Evolutionary conservation across 345 rosid species (phyloP).

Genomic region (Nasturtium officinale): DNA sequence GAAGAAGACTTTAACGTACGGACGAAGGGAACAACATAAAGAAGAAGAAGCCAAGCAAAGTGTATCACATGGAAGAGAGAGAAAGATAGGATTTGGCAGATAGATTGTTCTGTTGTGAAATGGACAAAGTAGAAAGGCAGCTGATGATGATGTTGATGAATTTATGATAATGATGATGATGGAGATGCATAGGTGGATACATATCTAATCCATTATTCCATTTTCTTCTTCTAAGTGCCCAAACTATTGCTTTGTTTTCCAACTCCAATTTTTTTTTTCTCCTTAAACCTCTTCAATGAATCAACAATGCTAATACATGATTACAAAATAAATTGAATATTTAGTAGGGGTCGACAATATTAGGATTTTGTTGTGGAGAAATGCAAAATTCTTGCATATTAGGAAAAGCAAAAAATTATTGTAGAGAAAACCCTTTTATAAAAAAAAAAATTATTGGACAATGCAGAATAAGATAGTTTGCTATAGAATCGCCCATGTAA

Average conservation of each 20-base stretch:
- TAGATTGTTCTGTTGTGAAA: conserved; percentile 53
- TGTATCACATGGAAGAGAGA: conserved; percentile 43
- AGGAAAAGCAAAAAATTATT: too few relatives aligned
- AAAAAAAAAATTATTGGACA: too few relatives aligned
- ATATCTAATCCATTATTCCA: conserved; percentile 38
- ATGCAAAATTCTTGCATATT: background rate
- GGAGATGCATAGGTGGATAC: conserved; percentile 31
- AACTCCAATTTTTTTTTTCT: background rate
- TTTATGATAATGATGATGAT: conserved; percentile 13
- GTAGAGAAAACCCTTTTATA: too few relatives aligned
- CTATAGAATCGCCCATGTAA: too few relatives aligned
- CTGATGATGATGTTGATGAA: conserved; percentile 40
- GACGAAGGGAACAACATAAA: conserved; percentile 34
- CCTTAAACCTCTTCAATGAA: conserved; percentile 4
- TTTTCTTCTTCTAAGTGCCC: conserved; percentile 13
- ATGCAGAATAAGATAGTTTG: too few relatives aligned
- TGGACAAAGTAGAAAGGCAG: conserved; percentile 67
- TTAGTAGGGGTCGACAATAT: background rate
- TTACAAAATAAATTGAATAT: background rate
- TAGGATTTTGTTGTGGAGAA: too few relatives aligned
- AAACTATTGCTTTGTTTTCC: conserved; percentile 15
- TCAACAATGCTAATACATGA: background rate
- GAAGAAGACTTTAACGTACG: conserved; percentile 39
- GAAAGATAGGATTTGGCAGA: conserved; percentile 40
- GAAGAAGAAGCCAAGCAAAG: conserved; percentile 44